These are phyloP conservation scores for Helenozyma baotianmanensis DNA, from an alignment of 805 yeast genomes.

Conservation along the genomic window DNA sequence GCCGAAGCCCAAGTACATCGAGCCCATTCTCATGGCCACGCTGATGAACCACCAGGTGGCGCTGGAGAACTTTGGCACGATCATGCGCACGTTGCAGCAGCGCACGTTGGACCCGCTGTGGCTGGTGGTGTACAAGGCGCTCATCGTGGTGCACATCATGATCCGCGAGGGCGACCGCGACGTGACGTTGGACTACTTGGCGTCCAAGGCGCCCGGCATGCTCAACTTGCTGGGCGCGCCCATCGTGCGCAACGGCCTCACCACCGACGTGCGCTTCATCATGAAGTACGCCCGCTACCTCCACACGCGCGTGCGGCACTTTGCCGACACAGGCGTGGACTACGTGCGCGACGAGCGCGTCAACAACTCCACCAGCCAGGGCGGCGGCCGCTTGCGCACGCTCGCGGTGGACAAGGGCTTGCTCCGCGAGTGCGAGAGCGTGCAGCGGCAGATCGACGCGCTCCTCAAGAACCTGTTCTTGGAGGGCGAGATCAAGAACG, in stretches of 20 bases:
- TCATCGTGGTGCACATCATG: conserved; percentile 84
- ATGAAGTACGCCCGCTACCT: conserved; percentile 71
- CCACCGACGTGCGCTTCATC: conserved; percentile 51
- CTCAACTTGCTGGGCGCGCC: conserved; percentile 40
- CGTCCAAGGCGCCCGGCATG: conserved; percentile 44
- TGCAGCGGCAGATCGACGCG: conserved; percentile 74
- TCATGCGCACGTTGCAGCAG: conserved; percentile 58
- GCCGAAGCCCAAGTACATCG: conserved; percentile 95
- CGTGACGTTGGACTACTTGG: conserved; percentile 60
- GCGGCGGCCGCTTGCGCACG: conserved; percentile 58
- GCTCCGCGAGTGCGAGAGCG: conserved; percentile 78
- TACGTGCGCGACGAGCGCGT: conserved; percentile 68
- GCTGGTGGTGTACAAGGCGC: conserved; percentile 84
- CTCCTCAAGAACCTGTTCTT: conserved; percentile 69
- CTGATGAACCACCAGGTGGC: conserved; percentile 40
- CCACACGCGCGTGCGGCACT: conserved; percentile 64
- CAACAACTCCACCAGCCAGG: conserved; percentile 40
- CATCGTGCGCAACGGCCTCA: conserved; percentile 34
- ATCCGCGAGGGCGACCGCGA: conserved; percentile 85
- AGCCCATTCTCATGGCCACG: conserved; percentile 79
- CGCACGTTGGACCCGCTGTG: conserved; percentile 79
- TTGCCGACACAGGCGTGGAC: conserved; percentile 58
- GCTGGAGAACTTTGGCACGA: conserved; percentile 55
- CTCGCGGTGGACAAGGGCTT: conserved; percentile 74
- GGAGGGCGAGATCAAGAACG: conserved; percentile 80